Evolutionary conservation across 768 basidiomycete genomes (phyloP), one percentile per base, ranked within the genome.

Genomic region (Amanita fuliginea): DNA sequence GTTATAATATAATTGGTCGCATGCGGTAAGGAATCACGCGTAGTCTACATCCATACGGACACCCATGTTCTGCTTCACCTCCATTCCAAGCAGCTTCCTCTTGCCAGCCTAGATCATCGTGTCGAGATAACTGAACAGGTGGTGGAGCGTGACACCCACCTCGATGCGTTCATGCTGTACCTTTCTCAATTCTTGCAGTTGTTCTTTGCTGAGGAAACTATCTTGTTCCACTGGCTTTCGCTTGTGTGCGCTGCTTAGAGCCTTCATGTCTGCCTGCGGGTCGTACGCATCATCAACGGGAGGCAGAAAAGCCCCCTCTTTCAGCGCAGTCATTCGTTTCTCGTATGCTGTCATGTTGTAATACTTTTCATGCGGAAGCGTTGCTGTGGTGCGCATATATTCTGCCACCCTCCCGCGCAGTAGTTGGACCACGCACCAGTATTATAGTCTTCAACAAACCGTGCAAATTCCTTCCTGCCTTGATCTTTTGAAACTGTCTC

Each of bases 311-410:
- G 87, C 90, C 34, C 93, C 93, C n/a, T 80, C 73, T 40, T 91
- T 80, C 43, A 95, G 67, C 18, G 88, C 80, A 33, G 77, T 64
- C 93, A 95, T 95, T 42, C 89, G 82, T 18, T 71, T 71, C 53
- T 93, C 89, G 61, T 91, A 92, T 4, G 78, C 75, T 48, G 80
- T 81, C 77, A 94, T 90, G 59, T 93, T 78, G 64, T 95, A 95
- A 64, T 93, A 96, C 62, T 96, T 96, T 62, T 94, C 91, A 58
- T 95, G 86, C 8, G 93, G 89, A 2, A 96, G 73, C 3, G 93
- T 96, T 11, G 91, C 92, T 92, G 50, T 16, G n/a, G 16, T 46
- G 7, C 30, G 42, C 34, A 30, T 7, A 49, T 5, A 24, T 8
- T 21, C 7, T 9, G 6, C 13, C 26, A 16, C 13, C 26, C 19